Percentiles rank a stretch among this genome's conserved stretches.
phyloP scores from a whole-genome alignment of 2,329 filamentous ascomycete genomes.

The Paecilomyces niveus region DNA sequence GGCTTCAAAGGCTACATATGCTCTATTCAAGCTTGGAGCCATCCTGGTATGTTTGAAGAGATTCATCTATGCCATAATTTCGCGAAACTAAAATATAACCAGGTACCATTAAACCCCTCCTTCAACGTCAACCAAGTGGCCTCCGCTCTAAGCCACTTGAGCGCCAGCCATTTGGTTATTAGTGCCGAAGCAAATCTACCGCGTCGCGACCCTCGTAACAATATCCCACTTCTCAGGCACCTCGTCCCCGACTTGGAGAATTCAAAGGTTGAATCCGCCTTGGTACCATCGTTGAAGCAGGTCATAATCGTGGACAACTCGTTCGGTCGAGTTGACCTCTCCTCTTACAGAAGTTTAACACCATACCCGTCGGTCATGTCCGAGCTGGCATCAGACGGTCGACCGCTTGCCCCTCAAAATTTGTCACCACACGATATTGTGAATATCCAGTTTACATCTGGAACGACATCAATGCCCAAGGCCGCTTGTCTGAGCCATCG shows the following conservation, averaged over 20 bases:
- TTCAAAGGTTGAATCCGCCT: constrained; percentile 43
- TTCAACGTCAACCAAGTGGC: constrained; percentile 76
- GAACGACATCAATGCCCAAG: constrained; percentile 87
- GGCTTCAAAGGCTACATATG: constrained; percentile 57
- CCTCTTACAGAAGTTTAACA: constrained; percentile 36
- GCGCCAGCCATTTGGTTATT: constrained; percentile 67
- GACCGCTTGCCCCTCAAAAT: constrained; percentile 38
- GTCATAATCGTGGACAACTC: constrained; percentile 79
- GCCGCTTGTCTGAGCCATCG: constrained; percentile 82
- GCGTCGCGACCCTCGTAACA: constrained; percentile 53
- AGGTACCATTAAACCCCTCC: constrained; percentile 83
- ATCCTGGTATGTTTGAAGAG: constrained; percentile 53
- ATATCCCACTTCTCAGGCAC: constrained; percentile 50
- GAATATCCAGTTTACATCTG: constrained; percentile 95
- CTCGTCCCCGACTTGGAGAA: constrained; percentile 44
- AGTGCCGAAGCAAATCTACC: constrained; percentile 82
- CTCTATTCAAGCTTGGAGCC: constrained; percentile 88
- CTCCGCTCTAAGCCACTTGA: constrained; percentile 70
- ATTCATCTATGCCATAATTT: not conserved
- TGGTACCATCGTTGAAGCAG: constrained; percentile 61
- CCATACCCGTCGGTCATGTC: constrained; percentile 42
- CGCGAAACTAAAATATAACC: constrained; percentile 2
- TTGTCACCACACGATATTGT: constrained; percentile 63
- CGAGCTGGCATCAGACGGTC: constrained; percentile 33
- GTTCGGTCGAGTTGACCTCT: constrained; percentile 43